Evolutionary conservation across 169 alveolate genomes (phyloP).

Genomic region (Babesia divergens): DNA sequence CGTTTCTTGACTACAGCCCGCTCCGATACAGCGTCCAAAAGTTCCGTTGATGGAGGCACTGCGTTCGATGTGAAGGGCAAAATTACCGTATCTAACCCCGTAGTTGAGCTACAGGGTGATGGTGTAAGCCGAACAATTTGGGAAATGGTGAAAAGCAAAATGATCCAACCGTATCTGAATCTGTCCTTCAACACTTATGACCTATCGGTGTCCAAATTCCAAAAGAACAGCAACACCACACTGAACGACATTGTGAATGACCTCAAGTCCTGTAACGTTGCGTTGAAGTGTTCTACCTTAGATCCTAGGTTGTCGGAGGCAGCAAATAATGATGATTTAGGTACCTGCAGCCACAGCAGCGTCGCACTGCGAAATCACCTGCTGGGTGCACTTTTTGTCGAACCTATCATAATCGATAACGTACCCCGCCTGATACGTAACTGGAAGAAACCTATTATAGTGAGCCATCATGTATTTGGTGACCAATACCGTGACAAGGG

Average conservation of each 20-base stretch:
- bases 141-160: conserved; percentile 84
- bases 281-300: conserved; percentile 89
- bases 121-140: conserved; percentile 89
- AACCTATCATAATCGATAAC: conserved; percentile 86
- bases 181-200: conserved; percentile 82
- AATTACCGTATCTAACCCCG: conserved; percentile 62
- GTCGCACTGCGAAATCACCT: conserved; percentile 61
- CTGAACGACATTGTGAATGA: conserved; percentile 88
- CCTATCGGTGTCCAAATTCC: conserved; percentile 81
- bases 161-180: conserved; percentile 85
- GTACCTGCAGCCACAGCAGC: conserved; percentile 74
- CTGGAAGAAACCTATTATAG: conserved; percentile 87
- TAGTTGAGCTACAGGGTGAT: conserved; percentile 89
- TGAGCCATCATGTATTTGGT: conserved; percentile 91
- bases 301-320: conserved; percentile 86
- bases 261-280: conserved; percentile 81
- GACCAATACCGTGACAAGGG: conserved; percentile 91
- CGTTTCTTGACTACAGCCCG: too few species aligned
- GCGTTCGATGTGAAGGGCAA: conserved; percentile 10
- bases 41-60: neutral
- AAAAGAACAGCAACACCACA: conserved; percentile 81
- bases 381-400: conserved; percentile 91
- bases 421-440: conserved; percentile 84
- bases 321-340: conserved; percentile 61
- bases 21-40: neutral